Evolutionary conservation across 805 yeast genomes (phyloP).

Genomic region (Ogataea paraovalis): DNA sequence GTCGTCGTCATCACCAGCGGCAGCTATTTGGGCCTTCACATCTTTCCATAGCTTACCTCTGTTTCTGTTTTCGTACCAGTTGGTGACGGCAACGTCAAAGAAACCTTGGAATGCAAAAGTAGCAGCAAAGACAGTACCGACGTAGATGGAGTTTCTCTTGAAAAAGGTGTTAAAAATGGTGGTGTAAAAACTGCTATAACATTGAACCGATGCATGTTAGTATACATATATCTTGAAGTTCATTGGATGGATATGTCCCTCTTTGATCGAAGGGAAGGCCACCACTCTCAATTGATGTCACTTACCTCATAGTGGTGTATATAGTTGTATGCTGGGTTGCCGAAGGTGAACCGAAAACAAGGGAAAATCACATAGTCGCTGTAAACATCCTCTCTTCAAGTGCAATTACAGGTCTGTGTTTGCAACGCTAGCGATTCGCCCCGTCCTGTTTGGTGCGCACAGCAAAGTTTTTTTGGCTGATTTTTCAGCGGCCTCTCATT

Average conservation of each 20-base stretch:
- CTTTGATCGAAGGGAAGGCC: no score
- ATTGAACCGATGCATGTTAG: background rate
- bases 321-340: background rate
- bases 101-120: constrained; percentile 83
- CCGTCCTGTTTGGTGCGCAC: background rate
- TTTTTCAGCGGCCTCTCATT: constrained; percentile 16
- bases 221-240: background rate
- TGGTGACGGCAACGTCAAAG: constrained; percentile 63
- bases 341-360: no score
- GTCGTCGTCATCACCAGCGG: constrained; percentile 52
- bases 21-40: constrained; percentile 56
- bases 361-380: no score
- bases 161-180: constrained; percentile 61
- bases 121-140: constrained; percentile 74
- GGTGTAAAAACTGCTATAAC: constrained; percentile 27
- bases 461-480: constrained; percentile 6
- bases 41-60: constrained; percentile 85
- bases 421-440: background rate
- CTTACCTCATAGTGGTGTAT: constrained; percentile 3
- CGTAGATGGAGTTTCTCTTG: constrained; percentile 89
- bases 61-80: constrained; percentile 75
- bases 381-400: no score
- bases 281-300: background rate
- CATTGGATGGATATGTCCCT: no score
- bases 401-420: no score